Evolutionary conservation across 371 early-diverging fungal genomes (phyloP).

Genomic region (Fennellomyces sp.): DNA sequence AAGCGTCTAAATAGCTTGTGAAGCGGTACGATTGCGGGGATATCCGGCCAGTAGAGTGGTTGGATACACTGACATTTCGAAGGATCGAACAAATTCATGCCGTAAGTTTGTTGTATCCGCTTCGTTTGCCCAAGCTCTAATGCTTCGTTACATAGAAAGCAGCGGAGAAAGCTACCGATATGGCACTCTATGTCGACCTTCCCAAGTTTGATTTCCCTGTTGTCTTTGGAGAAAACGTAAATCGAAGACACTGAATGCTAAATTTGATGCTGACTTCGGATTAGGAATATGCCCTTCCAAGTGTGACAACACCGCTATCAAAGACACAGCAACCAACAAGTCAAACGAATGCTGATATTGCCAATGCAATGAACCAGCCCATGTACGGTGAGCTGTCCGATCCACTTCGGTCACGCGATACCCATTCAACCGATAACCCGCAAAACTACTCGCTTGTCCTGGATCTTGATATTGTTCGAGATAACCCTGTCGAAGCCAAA

Average conservation of each 20-base stretch:
- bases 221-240: constrained; percentile 84
- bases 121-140: neutral
- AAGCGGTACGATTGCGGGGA: constrained; percentile 88
- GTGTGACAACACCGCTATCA: constrained; percentile 18
- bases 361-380: constrained; percentile 37
- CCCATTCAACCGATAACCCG: constrained; percentile 19
- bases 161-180: constrained; percentile 53
- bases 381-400: constrained; percentile 15
- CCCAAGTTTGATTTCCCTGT: constrained; percentile 95
- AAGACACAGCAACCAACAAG: constrained; percentile 3
- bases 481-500: constrained; percentile 95
- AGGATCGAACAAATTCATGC: constrained; percentile 80
- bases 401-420: neutral
- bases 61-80: constrained; percentile 86
- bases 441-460: constrained; percentile 44
- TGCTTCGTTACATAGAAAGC: constrained; percentile 41
- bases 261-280: neutral
- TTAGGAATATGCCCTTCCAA: constrained; percentile 37
- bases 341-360: constrained; percentile 26
- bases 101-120: constrained; percentile 34
- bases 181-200: constrained; percentile 84
- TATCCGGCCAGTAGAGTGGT: constrained; percentile 84
- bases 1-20: constrained; percentile 61
- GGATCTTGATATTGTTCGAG: constrained; percentile 77
- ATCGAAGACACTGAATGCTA: neutral